These are phyloP conservation scores for Trametes cinnabarina DNA, from an alignment of 768 basidiomycete genomes.

Conservation along the genomic window DNA sequence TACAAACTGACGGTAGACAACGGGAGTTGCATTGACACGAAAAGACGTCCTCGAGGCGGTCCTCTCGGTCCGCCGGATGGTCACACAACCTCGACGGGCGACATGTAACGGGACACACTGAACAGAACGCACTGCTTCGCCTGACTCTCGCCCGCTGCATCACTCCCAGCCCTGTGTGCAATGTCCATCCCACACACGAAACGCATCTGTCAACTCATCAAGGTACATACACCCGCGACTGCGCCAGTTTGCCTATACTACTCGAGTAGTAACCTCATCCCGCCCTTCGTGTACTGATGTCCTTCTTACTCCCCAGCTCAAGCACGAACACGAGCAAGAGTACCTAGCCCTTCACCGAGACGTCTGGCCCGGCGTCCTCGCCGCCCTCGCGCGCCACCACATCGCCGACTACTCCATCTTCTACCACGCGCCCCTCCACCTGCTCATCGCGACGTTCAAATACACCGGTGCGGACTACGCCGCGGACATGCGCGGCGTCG, in stretches of 20 bases:
- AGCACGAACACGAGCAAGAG: constrained; percentile 47
- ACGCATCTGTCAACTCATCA: constrained; percentile 73
- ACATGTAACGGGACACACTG: neutral
- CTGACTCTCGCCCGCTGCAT: too few species aligned
- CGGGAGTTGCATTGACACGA: neutral
- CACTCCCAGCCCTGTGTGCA: too few species aligned
- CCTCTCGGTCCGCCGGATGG: constrained; percentile 5
- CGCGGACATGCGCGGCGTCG: constrained; percentile 62
- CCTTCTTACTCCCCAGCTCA: constrained; percentile 42
- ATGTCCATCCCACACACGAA: constrained; percentile 38
- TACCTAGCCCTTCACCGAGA: constrained; percentile 58
- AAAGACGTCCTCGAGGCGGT: neutral
- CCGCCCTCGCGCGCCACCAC: constrained; percentile 57
- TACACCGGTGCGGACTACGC: constrained; percentile 67
- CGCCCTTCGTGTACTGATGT: too few species aligned
- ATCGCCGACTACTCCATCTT: constrained; percentile 77
- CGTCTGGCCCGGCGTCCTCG: constrained; percentile 71
- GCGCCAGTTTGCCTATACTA: too few species aligned
- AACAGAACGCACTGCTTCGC: too few species aligned
- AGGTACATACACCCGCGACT: constrained; percentile 40
- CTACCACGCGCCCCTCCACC: constrained; percentile 56
- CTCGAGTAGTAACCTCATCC: too few species aligned
- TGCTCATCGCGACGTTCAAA: constrained; percentile 80
- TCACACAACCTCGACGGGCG: constrained; percentile 7
- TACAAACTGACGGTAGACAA: too few species aligned